These are phyloP conservation scores for Marchantia paleacea DNA, from an alignment of 225 moss, liverwort and hornwort species.

Conservation along the genomic window DNA sequence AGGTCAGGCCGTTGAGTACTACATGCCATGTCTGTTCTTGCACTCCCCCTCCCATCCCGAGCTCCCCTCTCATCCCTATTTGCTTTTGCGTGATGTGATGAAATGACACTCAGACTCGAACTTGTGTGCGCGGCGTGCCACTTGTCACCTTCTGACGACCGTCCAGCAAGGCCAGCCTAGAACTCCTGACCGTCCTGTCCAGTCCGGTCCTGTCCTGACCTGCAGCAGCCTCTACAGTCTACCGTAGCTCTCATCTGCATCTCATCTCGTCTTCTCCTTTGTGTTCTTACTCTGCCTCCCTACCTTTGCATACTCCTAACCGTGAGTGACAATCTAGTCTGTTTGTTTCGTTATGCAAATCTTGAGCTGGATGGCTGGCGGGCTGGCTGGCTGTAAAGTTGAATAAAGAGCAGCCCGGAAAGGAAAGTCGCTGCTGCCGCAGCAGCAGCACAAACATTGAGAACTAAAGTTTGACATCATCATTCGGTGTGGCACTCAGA, in stretches of 20 bases:
- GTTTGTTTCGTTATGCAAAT: constrained; percentile 8
- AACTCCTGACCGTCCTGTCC: background rate
- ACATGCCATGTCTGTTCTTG: background rate
- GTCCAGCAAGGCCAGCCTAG: background rate
- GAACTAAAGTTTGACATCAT: background rate
- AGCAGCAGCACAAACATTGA: background rate
- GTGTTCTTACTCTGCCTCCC: background rate
- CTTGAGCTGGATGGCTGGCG: background rate
- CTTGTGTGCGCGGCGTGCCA: constrained; percentile 4
- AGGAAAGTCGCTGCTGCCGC: background rate
- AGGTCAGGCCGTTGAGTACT: background rate
- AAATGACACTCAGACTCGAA: background rate
- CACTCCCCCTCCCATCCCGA: too few species aligned
- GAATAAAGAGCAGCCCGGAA: background rate
- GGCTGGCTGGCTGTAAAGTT: background rate
- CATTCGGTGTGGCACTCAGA: background rate
- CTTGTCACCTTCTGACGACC: constrained; percentile 8
- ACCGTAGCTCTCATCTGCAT: too few species aligned
- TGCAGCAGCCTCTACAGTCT: too few species aligned
- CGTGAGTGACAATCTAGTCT: background rate
- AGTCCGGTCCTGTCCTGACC: background rate
- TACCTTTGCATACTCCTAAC: background rate
- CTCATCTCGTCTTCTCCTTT: too few species aligned
- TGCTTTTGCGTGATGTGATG: background rate
- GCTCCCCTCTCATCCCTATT: too few species aligned